Conservation (phyloP, 1,139 yeast genomes). For the Hyphopichia khmerensis region DNA sequence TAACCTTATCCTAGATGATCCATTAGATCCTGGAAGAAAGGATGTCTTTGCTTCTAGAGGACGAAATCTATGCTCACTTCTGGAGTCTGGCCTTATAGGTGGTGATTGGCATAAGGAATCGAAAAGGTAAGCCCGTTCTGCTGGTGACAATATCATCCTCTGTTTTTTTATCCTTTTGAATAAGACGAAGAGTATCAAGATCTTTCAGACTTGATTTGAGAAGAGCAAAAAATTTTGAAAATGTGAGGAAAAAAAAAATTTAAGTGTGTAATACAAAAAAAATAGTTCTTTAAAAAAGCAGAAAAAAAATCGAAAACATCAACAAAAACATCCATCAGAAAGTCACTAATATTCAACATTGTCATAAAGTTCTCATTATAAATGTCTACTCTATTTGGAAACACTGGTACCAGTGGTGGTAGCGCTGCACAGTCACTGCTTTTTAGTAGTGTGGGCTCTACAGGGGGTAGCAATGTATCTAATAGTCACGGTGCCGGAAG, state of each 20-base stretch:
- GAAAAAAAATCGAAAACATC: not conserved
- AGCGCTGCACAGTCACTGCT: not conserved
- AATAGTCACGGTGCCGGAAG: not conserved
- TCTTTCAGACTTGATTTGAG: not conserved
- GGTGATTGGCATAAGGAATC: constrained; percentile 66
- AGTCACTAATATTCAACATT: too few species aligned
- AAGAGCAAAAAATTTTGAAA: constrained; percentile 1
- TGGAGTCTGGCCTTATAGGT: constrained; percentile 80
- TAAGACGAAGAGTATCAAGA: not conserved
- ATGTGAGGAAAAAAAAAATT: not conserved
- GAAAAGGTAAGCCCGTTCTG: constrained; percentile 79
- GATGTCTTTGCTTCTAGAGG: constrained; percentile 83
- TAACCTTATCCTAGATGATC: constrained; percentile 82
- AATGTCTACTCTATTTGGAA: constrained; percentile 2
- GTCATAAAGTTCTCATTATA: too few species aligned
- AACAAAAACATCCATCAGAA: not conserved
- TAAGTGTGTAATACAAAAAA: not conserved
- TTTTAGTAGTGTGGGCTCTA: not conserved
- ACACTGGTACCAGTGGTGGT: not conserved
- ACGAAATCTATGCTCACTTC: constrained; percentile 70
- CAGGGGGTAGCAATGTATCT: not conserved
- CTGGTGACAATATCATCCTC: constrained; percentile 70
- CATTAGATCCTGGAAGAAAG: constrained; percentile 83
- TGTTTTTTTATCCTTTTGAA: not conserved
- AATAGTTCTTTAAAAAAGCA: not conserved